Evolutionary conservation across 2,329 filamentous ascomycete genomes (phyloP).

Genomic region (Nemania diffusa): DNA sequence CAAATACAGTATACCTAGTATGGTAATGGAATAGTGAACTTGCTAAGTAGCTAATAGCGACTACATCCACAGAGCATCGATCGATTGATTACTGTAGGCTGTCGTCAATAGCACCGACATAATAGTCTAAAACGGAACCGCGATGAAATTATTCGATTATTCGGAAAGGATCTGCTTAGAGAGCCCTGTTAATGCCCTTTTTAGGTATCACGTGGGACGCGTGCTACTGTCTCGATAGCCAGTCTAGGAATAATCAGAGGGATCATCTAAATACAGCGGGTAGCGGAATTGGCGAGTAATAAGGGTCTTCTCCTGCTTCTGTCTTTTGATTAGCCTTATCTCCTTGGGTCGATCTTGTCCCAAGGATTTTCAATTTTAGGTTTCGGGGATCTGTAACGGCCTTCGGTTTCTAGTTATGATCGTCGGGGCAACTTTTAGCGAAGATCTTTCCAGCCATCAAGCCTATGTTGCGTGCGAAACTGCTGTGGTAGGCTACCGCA

Average conservation of each 20-base stretch:
- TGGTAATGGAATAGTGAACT: no score
- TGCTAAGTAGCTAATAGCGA: no score
- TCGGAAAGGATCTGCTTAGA: not conserved
- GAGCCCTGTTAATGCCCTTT: not conserved
- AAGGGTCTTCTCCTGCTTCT: not conserved
- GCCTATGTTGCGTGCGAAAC: not conserved
- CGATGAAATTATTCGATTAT: constrained; percentile 1
- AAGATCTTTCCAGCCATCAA: constrained; percentile 8
- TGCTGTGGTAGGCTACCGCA: not conserved
- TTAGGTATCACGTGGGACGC: not conserved
- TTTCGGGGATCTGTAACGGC: constrained; percentile 7
- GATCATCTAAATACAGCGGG: not conserved
- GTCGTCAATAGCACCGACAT: no score
- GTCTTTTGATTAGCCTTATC: constrained; percentile 21
- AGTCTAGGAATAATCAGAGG: not conserved
- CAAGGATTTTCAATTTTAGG: not conserved
- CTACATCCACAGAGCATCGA: no score
- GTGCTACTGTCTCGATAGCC: not conserved
- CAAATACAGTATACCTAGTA: no score
- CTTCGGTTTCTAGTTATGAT: constrained; percentile 27
- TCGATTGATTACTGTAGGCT: no score
- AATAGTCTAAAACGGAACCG: not conserved
- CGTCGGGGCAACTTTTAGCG: constrained; percentile 1
- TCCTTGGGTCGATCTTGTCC: not conserved
- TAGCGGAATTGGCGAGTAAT: not conserved